Conservation (phyloP, 169 alveolate species). For the Plasmodium fragile region DNA sequence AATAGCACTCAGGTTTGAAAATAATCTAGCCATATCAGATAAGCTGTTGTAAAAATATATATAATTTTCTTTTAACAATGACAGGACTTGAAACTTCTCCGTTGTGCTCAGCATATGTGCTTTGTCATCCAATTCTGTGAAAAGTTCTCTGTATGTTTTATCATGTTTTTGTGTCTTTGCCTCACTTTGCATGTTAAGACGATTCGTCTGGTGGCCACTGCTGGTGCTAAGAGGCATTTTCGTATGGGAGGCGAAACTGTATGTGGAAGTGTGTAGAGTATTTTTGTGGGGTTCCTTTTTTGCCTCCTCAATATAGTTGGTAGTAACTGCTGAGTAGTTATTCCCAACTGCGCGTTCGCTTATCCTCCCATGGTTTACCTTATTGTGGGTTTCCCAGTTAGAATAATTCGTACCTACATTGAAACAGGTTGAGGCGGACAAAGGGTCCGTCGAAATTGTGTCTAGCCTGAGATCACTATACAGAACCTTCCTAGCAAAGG, state of each 20-base stretch:
- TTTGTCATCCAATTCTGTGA: constrained; percentile 44
- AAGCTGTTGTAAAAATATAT: constrained; percentile 45
- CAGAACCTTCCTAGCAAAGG: constrained; percentile 69
- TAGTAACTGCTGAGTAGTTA: background rate
- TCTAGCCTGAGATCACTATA: background rate
- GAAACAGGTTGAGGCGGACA: background rate
- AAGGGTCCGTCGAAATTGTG: background rate
- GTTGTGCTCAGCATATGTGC: constrained; percentile 51
- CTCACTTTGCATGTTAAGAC: background rate
- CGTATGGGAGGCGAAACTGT: background rate
- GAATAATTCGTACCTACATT: background rate
- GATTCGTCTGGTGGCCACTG: background rate
- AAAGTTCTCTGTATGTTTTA: background rate
- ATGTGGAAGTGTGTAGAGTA: background rate
- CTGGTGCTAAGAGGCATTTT: background rate
- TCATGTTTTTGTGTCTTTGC: background rate
- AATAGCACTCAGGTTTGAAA: constrained; percentile 49
- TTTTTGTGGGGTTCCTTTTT: background rate
- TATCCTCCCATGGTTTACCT: background rate
- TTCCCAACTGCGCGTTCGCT: background rate
- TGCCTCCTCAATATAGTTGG: background rate
- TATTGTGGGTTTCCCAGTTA: background rate
- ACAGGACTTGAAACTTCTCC: constrained; percentile 60
- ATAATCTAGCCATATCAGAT: constrained; percentile 42
- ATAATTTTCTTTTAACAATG: constrained; percentile 69